Evolutionary conservation across 345 rosid species (phyloP).

Genomic region (Citrus cavaleriei): DNA sequence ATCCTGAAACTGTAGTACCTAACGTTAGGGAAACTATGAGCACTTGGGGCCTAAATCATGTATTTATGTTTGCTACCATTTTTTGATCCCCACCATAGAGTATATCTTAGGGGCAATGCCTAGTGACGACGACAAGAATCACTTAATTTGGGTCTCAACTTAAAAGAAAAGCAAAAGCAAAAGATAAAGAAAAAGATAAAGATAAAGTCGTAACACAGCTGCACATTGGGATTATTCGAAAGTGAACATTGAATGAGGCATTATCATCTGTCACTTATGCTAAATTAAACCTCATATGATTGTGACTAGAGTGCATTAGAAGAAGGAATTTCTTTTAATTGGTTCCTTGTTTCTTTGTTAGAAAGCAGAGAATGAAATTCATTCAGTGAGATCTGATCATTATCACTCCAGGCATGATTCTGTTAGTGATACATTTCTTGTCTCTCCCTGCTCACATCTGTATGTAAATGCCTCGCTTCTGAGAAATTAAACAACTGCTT

Average conservation of each 20-base stretch:
- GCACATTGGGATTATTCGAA: neutral
- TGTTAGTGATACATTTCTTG: neutral
- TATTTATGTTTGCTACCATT: neutral
- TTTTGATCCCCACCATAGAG: neutral
- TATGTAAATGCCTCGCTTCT: neutral
- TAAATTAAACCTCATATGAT: neutral
- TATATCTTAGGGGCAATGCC: neutral
- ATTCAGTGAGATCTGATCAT: neutral
- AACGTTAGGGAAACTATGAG: neutral
- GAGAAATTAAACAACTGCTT: neutral
- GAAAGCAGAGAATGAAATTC: neutral
- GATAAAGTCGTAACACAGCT: neutral
- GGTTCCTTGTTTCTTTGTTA: neutral
- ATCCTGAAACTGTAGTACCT: too few relatives aligned
- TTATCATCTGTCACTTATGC: neutral
- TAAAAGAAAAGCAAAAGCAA: neutral
- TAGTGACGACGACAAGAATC: neutral
- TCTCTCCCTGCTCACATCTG: neutral
- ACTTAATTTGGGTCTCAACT: neutral
- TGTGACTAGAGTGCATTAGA: neutral
- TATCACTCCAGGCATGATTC: neutral
- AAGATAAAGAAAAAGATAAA: neutral
- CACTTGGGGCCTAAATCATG: neutral
- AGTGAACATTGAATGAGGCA: neutral
- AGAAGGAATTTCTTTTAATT: neutral